These are phyloP conservation scores for Xenosphaeropsis pyriputrescens DNA, from an alignment of 2,329 filamentous ascomycete species.

Conservation along the genomic window DNA sequence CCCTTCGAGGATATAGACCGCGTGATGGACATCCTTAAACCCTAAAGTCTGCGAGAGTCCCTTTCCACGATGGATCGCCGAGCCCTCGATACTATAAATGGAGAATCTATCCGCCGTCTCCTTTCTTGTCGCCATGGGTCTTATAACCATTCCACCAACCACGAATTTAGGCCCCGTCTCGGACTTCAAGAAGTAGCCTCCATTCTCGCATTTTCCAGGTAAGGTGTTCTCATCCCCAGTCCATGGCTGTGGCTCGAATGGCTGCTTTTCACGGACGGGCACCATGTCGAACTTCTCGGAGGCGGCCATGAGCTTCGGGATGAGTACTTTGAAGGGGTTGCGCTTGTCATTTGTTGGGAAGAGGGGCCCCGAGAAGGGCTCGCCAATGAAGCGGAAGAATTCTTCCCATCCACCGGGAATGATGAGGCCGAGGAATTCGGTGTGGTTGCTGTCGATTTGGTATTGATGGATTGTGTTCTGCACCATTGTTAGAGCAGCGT, in stretches of 20 bases:
- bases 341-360: slow-evolving; percentile 36
- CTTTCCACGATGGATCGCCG: slow-evolving; percentile 20
- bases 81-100: slow-evolving; percentile 35
- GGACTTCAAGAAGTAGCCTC: slow-evolving; percentile 33
- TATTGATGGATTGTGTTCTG: slow-evolving; percentile 38
- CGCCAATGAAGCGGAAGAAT: slow-evolving; percentile 42
- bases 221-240: slow-evolving; percentile 23
- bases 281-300: slow-evolving; percentile 39
- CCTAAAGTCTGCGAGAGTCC: slow-evolving; percentile 22
- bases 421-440: slow-evolving; percentile 37
- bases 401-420: slow-evolving; percentile 44
- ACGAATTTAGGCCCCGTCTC: slow-evolving; percentile 32
- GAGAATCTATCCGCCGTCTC: slow-evolving; percentile 33
- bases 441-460: slow-evolving; percentile 35
- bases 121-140: slow-evolving; percentile 31
- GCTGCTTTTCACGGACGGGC: slow-evolving; percentile 24
- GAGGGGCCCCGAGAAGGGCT: slow-evolving; percentile 32
- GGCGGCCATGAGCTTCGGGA: slow-evolving; percentile 39
- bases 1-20: slow-evolving; percentile 32
- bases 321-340: slow-evolving; percentile 30
- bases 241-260: slow-evolving; percentile 13
- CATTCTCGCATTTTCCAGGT: slow-evolving; percentile 13
- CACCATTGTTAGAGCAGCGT: slow-evolving; percentile 1
- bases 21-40: slow-evolving; percentile 34
- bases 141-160: slow-evolving; percentile 25